Evolutionary conservation across 2,329 filamentous ascomycete genomes (phyloP).

Genomic region (Talaromyces sp.): DNA sequence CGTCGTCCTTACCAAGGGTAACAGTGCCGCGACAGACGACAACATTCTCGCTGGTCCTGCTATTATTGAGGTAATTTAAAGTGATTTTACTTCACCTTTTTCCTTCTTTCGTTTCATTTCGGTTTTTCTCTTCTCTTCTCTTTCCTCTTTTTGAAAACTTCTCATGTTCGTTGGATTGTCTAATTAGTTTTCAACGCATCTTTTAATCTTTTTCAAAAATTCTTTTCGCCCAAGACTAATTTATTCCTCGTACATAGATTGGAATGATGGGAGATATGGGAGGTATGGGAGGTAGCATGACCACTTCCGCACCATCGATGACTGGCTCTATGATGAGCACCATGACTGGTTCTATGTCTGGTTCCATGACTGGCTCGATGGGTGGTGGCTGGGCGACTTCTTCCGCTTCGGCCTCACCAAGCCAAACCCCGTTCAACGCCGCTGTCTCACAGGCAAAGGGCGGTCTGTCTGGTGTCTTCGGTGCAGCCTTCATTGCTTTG

Average conservation of each 20-base stretch:
- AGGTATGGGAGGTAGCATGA: not conserved
- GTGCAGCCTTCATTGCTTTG: not conserved
- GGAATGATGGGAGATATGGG: conserved; percentile 1
- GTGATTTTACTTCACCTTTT: not conserved
- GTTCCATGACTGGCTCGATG: not conserved
- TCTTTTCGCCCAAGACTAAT: conserved; percentile 1
- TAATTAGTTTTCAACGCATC: not conserved
- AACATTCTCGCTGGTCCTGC: conserved; percentile 37
- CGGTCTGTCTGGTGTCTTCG: not conserved
- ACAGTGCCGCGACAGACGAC: conserved; percentile 27
- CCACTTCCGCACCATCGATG: not conserved
- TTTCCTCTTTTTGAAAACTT: not conserved
- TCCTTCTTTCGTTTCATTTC: not conserved
- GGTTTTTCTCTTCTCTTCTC: not conserved
- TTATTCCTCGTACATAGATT: conserved; percentile 11
- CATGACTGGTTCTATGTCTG: not conserved
- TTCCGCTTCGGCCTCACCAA: conserved; percentile 8
- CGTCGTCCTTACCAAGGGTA: conserved; percentile 30
- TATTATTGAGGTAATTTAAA: conserved; percentile 33
- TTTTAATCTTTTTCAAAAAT: not conserved
- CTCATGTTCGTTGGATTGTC: not conserved
- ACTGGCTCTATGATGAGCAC: conserved; percentile 6
- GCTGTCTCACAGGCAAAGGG: not conserved
- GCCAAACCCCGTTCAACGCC: conserved; percentile 4
- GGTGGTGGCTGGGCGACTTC: too few relatives aligned